Evolutionary conservation across 1,284 basidiomycete species (phyloP).

Genomic region (Ganoderma boninense): DNA sequence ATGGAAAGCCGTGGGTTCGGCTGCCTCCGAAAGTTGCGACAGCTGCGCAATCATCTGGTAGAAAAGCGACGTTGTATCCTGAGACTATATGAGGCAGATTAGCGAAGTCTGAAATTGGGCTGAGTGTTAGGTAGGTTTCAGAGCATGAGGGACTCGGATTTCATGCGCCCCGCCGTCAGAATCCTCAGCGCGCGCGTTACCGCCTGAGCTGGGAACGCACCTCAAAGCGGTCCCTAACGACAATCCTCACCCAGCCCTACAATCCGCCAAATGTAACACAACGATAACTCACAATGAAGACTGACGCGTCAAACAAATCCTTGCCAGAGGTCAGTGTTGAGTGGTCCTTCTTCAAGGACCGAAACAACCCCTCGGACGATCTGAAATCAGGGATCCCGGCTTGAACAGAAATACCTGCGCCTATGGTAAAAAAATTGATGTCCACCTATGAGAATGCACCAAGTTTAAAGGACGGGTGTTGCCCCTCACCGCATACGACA

Average conservation of each 20-base stretch:
- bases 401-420: conserved; percentile 91
- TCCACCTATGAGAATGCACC: conserved; percentile 22
- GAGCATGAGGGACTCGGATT: no score
- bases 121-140: no score
- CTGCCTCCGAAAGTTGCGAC: no score
- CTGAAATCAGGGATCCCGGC: conserved; percentile 95
- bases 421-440: conserved; percentile 47
- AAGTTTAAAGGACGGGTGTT: conserved; percentile 7
- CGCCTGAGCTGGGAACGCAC: no score
- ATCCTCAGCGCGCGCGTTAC: no score
- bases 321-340: conserved; percentile 81
- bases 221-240: neutral
- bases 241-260: neutral
- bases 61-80: no score
- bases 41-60: no score
- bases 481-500: conserved; percentile 81
- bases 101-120: no score
- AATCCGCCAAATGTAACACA: neutral
- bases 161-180: no score
- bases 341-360: no score
- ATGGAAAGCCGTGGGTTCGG: no score
- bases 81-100: no score
- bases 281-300: conserved; percentile 80
- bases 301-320: conserved; percentile 91
- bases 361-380: conserved; percentile 81